These are phyloP conservation scores for Penicillium tannophilum DNA, from an alignment of 495 filamentous ascomycete species.

Conservation along the genomic window DNA sequence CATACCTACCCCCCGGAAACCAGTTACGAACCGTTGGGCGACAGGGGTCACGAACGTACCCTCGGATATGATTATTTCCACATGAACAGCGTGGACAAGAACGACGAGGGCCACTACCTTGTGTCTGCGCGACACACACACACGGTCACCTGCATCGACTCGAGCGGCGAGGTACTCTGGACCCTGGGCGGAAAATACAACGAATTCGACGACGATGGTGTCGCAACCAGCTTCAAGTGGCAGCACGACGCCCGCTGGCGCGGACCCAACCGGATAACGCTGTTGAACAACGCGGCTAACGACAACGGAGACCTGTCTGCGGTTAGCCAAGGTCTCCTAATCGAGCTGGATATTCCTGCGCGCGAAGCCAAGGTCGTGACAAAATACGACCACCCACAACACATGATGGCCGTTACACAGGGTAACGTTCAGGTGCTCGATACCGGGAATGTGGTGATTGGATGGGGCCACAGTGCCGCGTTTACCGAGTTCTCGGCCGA, in stretches of 20 bases:
- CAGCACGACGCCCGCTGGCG: slow-evolving; percentile 57
- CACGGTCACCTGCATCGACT: slow-evolving; percentile 46
- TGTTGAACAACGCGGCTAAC: slow-evolving; percentile 52
- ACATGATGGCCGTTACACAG: slow-evolving; percentile 51
- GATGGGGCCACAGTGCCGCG: slow-evolving; percentile 59
- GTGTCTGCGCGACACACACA: slow-evolving; percentile 56
- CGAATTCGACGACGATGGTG: slow-evolving; percentile 44
- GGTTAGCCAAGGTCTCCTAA: slow-evolving; percentile 31
- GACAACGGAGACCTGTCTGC: slow-evolving; percentile 26
- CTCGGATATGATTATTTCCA: slow-evolving; percentile 54
- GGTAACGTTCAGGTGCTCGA: slow-evolving; percentile 60
- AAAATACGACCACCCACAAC: slow-evolving; percentile 35
- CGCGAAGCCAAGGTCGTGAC: slow-evolving; percentile 25
- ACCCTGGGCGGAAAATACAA: slow-evolving; percentile 52
- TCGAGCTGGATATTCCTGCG: slow-evolving; percentile 32
- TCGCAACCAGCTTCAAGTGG: slow-evolving; percentile 50
- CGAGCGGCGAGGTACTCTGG: slow-evolving; percentile 57
- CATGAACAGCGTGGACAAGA: slow-evolving; percentile 61
- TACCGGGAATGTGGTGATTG: slow-evolving; percentile 55
- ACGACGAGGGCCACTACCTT: slow-evolving; percentile 53
- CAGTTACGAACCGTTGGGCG: slow-evolving; percentile 24
- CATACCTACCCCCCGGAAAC: slow-evolving; percentile 29
- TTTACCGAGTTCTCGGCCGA: slow-evolving; percentile 56
- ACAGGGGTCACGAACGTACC: slow-evolving; percentile 24
- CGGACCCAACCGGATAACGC: slow-evolving; percentile 39